Percentiles rank a stretch among this genome's conserved stretches.
phyloP scores from a whole-genome alignment of 106 monocot genomes.

The Allium fistulosum region DNA sequence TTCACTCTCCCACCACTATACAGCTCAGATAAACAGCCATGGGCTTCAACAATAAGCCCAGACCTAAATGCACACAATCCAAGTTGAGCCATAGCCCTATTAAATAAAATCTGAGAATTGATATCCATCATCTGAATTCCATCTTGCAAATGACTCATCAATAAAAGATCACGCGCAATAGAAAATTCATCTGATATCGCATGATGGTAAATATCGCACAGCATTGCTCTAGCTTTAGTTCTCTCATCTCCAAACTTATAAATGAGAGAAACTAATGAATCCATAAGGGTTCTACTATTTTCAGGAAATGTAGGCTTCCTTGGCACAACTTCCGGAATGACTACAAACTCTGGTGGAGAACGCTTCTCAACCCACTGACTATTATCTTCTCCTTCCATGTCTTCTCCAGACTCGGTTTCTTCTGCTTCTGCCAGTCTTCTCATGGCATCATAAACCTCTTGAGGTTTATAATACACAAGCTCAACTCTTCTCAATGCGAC shows the following conservation, averaged over 20 bases:
- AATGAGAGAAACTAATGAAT: constrained; percentile 69
- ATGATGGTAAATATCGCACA: constrained; percentile 98
- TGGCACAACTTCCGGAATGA: constrained; percentile 71
- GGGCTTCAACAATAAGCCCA: constrained; percentile 76
- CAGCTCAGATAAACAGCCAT: constrained; percentile 85
- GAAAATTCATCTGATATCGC: constrained; percentile 81
- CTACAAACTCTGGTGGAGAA: constrained; percentile 63
- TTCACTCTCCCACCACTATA: constrained; percentile 83
- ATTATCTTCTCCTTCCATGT: constrained; percentile 12
- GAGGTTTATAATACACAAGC: constrained; percentile 91
- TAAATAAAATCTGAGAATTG: constrained; percentile 88
- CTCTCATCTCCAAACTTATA: constrained; percentile 91
- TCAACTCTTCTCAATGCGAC: constrained; percentile 77
- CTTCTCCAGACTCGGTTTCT: constrained; percentile 14
- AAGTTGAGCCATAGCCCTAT: constrained; percentile 94
- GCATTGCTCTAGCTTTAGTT: constrained; percentile 98
- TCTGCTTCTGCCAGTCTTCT: constrained; percentile 63
- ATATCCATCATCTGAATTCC: constrained; percentile 92
- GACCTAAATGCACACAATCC: constrained; percentile 93
- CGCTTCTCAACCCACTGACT: constrained; percentile 26
- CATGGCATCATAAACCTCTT: constrained; percentile 96
- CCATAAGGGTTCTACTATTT: constrained; percentile 74
- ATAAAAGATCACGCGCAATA: constrained; percentile 74
- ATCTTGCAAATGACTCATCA: constrained; percentile 98
- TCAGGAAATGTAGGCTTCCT: constrained; percentile 83